Base-by-base conservation (phyloP, 2,329 filamentous ascomycete genomes). In the Cytospora paraplurivora region DNA sequence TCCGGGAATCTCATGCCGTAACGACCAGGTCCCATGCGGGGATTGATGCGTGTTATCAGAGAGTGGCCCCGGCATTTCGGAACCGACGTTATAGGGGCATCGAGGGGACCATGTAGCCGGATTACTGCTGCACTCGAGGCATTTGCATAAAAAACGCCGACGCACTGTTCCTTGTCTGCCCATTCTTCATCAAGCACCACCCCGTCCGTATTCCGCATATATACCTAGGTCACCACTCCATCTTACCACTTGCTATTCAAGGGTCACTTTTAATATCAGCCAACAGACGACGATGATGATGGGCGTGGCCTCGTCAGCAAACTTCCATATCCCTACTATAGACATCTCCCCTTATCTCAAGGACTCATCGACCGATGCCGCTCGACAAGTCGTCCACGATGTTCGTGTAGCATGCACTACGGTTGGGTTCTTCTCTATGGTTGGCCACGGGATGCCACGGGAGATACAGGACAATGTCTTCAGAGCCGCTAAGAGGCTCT, bases 401-500 rank as follows among this genome's bases (percentile, higher is more conserved):
- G 72, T 76, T 7, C 69, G 71, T 8, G 63, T 68, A 17, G 74
- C 73, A 3, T 76, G 73, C 67, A 75, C 71, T 64, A 70, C 62
- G 7, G 66, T 68, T 11, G 71, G 71, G 27, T 73, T 73, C 69
- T 73, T 73, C 67, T 71, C 68, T 8, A 61, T 73, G 10, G 65
- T 71, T 50, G 71, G 71, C n/a, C 71, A 73, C 49, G 63, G 62
- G n/a, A 67, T 73, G 27, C 62, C 71, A 12, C 65, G 64, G 7
- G 59, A 64, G 17, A 57, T 71, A 27, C 69, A 69, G 59, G 56
- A 71, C 37, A 34, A 57, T 4, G 38, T 72, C 32, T 59, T 73
- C n/a, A 34, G 47, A 8, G 69, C 62, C 3, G 74, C 78, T 15
- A 75, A 77, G 66, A 73, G 72, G 13, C 77, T 86, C 68, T 86